Conservation (phyloP, 2,329 filamentous ascomycete genomes). For the Scytalidium sp. region DNA sequence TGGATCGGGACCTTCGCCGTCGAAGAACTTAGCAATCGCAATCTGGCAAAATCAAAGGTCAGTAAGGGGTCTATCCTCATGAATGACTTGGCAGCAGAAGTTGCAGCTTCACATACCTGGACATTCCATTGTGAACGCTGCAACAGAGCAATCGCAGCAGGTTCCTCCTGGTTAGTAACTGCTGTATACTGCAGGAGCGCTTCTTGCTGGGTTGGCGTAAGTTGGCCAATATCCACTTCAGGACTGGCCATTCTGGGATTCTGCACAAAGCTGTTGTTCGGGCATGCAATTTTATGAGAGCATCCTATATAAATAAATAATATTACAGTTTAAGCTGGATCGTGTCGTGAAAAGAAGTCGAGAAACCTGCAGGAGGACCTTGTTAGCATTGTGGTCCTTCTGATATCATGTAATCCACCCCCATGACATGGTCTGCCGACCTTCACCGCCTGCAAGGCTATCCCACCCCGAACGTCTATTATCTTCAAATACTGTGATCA, state of each 20-base stretch:
- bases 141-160: constrained; percentile 75
- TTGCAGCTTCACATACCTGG: constrained; percentile 51
- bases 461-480: neutral
- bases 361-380: neutral
- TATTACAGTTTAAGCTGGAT: neutral
- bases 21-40: constrained; percentile 95
- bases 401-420: neutral
- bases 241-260: constrained; percentile 38
- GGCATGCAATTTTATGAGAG: neutral
- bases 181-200: constrained; percentile 85
- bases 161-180: constrained; percentile 79
- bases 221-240: constrained; percentile 61
- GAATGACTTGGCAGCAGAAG: neutral
- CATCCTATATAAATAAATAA: neutral
- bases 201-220: constrained; percentile 75
- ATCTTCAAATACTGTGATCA: neutral
- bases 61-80: constrained; percentile 1
- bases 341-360: too few relatives aligned
- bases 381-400: neutral
- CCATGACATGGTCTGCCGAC: neutral
- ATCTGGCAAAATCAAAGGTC: constrained; percentile 54
- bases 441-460: neutral
- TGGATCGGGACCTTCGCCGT: constrained; percentile 84
- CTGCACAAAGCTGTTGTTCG: neutral
- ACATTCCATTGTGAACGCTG: constrained; percentile 95